phyloP scores from a whole-genome alignment of 2,329 filamentous ascomycete species.

The Nothophoma quercina region DNA sequence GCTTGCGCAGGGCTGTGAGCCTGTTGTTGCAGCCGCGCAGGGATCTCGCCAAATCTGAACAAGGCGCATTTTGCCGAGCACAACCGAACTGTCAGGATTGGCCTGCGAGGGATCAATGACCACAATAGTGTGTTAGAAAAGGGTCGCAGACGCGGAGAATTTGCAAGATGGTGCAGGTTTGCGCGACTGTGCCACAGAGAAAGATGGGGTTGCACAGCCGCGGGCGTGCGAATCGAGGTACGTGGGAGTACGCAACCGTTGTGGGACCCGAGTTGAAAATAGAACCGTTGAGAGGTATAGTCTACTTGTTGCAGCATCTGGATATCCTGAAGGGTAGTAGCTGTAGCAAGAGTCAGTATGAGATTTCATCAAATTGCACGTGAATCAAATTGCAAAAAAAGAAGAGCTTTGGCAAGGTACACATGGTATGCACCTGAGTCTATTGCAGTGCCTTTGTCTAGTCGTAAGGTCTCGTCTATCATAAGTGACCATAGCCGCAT shows the following conservation, averaged over 20 bases:
- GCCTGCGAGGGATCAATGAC: not conserved
- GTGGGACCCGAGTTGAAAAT: constrained; percentile 14
- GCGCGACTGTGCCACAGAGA: constrained; percentile 10
- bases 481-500: constrained; percentile 32
- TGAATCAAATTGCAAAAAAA: not conserved
- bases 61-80: constrained; percentile 8
- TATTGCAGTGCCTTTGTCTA: constrained; percentile 33
- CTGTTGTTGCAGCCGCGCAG: constrained; percentile 19
- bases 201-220: constrained; percentile 20
- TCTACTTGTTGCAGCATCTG: not conserved
- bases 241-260: constrained; percentile 12
- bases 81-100: constrained; percentile 5
- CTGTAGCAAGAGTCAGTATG: not conserved
- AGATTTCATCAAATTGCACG: not conserved
- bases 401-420: constrained; percentile 2
- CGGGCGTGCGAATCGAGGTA: constrained; percentile 16
- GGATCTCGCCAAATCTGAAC: constrained; percentile 10
- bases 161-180: constrained; percentile 4
- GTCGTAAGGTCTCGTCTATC: constrained; percentile 39
- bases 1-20: constrained; percentile 28
- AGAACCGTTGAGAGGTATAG: constrained; percentile 2
- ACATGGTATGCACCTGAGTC: constrained; percentile 25
- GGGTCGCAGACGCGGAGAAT: not conserved
- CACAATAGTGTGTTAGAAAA: not conserved
- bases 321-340: not conserved